Percentiles rank a stretch among this genome's conserved stretches.
Conservation (phyloP, 2,329 filamentous ascomycete species). For the Nigrospora osmanthi region DNA sequence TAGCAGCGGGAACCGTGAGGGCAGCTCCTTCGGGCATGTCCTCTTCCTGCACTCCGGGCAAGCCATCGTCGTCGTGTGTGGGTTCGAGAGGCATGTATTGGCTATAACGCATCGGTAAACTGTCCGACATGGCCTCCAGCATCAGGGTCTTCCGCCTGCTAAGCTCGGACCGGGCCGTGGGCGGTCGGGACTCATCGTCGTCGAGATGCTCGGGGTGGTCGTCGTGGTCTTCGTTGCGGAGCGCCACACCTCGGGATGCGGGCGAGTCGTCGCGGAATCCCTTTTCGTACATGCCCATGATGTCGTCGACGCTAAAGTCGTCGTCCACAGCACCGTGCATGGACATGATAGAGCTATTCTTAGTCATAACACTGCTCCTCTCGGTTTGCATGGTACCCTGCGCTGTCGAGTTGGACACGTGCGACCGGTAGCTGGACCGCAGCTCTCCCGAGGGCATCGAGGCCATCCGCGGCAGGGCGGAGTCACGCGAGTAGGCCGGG, state of each 20-base stretch:
- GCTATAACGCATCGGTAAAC: slow-evolving; percentile 12
- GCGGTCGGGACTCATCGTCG: slow-evolving; percentile 26
- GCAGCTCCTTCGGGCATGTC: neutral
- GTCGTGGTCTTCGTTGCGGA: slow-evolving; percentile 26
- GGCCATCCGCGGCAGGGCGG: slow-evolving; percentile 28
- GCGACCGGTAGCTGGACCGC: slow-evolving; percentile 49
- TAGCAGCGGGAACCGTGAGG: neutral
- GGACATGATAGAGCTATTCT: slow-evolving; percentile 66
- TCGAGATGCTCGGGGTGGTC: slow-evolving; percentile 20
- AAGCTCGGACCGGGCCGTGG: slow-evolving; percentile 29
- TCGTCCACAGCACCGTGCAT: slow-evolving; percentile 38
- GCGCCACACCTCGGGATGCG: slow-evolving; percentile 7
- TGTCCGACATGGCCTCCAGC: slow-evolving; percentile 31
- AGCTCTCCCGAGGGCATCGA: slow-evolving; percentile 44
- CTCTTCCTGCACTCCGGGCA: neutral
- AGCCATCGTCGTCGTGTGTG: neutral
- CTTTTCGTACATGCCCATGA: slow-evolving; percentile 63
- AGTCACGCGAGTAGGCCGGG: slow-evolving; percentile 22
- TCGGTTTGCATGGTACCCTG: slow-evolving; percentile 65
- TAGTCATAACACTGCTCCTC: slow-evolving; percentile 74
- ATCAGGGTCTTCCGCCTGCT: slow-evolving; percentile 27
- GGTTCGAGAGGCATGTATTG: too few species aligned
- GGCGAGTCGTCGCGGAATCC: slow-evolving; percentile 49
- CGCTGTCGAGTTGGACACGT: slow-evolving; percentile 43
- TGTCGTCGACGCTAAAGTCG: slow-evolving; percentile 55